A percentile compares a stretch with the other conserved stretches of the same genome.
Conservation (phyloP, 352 stramenopile species). For the Phytophthora cryptogea region DNA sequence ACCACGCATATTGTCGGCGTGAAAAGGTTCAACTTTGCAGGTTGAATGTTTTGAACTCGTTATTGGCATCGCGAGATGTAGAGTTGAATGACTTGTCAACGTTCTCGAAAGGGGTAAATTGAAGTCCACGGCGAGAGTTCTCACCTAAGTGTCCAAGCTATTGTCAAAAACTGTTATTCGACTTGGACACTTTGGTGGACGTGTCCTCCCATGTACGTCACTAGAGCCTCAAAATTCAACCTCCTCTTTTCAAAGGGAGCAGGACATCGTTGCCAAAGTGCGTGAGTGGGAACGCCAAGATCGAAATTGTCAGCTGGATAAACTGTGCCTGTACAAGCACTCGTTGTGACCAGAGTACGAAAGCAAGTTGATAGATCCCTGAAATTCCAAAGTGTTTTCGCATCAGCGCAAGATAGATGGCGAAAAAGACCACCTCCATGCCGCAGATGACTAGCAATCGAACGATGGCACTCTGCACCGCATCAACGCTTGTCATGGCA, state of each 20-base stretch:
- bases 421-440: constrained; percentile 17
- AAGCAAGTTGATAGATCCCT: constrained; percentile 18
- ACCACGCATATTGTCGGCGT: too few species aligned
- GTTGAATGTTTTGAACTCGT: too few species aligned
- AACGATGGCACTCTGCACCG: constrained; percentile 1
- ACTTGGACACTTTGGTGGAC: too few species aligned
- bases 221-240: too few species aligned
- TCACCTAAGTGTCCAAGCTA: too few species aligned
- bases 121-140: too few species aligned
- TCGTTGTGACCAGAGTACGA: constrained; percentile 21
- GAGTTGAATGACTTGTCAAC: too few species aligned
- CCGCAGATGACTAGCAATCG: constrained; percentile 11
- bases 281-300: constrained; percentile 20
- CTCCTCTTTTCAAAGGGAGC: neutral
- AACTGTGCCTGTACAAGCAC: constrained; percentile 17
- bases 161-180: too few species aligned
- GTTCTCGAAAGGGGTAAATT: too few species aligned
- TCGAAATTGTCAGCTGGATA: constrained; percentile 13
- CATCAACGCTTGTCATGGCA: constrained; percentile 12
- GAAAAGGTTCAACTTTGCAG: too few species aligned
- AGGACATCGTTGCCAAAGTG: constrained; percentile 25
- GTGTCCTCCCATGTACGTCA: neutral
- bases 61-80: too few species aligned
- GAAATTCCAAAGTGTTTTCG: constrained; percentile 2
- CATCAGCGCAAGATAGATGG: constrained; percentile 17